Evolutionary conservation across 208 protist species (phyloP), one percentile per base, ranked within the genome.

Genomic region (Borovskyia barvae): DNA sequence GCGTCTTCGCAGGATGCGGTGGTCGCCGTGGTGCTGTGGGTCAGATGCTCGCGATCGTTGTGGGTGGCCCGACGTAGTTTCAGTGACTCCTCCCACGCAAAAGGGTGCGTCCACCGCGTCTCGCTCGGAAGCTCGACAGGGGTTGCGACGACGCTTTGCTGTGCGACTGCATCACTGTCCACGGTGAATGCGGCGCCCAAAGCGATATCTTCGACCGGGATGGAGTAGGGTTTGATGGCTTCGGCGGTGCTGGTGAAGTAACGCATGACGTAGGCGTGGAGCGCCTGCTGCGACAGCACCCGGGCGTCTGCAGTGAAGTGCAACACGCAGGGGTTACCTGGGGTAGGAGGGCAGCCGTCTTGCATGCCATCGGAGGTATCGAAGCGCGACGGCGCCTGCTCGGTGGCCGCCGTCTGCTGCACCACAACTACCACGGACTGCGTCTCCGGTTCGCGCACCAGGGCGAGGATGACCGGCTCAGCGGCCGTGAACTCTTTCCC

Each of bases 251-350:
- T 32, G 19, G 60, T 30, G 19, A 50, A 63, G 28, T 42, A 82
- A 26, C 52, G 57, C 65, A 58, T n/a, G 4, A 92, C 81, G 36
- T 82, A 85, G 15, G 47, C 58, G 15, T 50, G 69, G 30, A 92
- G 70, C 24, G 63, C 61, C 37, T 28, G 61, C 32, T 70, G 69
- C 20, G 57, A 63, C 48, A 88, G 71, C 30, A 63, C 20, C 1
- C 20, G 22, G 0, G 72, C 72, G 54, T 88, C 61, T 2, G 77
- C 80, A 11, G 86, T 93, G 56, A 93, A 93, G 67, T 93, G 86
- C 9, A 90, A 7, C 0, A 93, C 61, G 32, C 64, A 71, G 3
- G 64, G 26, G n/a, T 64, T 50, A 1, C 30, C n/a, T n/a, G n/a
- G n/a, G n/a, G n/a, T n/a, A n/a, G n/a, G n/a, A n/a, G n/a, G n/a